These are phyloP conservation scores for Allantophomopsis lycopodina DNA, from an alignment of 2,329 filamentous ascomycete genomes.

Conservation along the genomic window DNA sequence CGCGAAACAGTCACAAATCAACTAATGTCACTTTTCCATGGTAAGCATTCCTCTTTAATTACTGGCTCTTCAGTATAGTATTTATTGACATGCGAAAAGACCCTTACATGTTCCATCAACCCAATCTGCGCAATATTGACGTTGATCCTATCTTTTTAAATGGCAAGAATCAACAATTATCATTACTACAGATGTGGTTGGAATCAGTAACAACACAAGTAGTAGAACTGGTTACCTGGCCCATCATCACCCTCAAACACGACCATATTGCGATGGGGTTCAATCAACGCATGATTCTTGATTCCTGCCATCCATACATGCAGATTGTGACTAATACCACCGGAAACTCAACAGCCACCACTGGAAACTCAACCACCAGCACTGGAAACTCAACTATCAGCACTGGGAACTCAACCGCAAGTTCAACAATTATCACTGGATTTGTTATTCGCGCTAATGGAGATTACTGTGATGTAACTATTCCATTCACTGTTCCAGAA, in stretches of 20 bases:
- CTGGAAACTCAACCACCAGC: no score
- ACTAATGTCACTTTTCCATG: neutral
- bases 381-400: no score
- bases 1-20: neutral
- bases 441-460: conserved; percentile 25
- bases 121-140: conserved; percentile 31
- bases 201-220: conserved; percentile 11
- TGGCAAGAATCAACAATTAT: conserved; percentile 2
- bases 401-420: no score
- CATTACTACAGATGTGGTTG: conserved; percentile 12
- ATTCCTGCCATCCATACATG: conserved; percentile 9
- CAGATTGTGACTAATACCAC: neutral
- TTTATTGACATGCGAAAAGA: neutral
- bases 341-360: conserved; percentile 5
- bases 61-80: no score
- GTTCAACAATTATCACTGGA: conserved; percentile 7
- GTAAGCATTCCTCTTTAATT: neutral
- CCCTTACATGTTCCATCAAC: conserved; percentile 35
- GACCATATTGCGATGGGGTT: conserved; percentile 31
- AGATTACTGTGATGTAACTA: conserved; percentile 8
- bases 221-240: conserved; percentile 25
- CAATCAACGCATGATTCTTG: conserved; percentile 26
- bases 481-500: conserved; percentile 21
- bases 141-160: conserved; percentile 5
- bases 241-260: conserved; percentile 36